Evolutionary conservation across 2,329 filamentous ascomycete species (phyloP).

Genomic region (Beauveria rudraprayagi): DNA sequence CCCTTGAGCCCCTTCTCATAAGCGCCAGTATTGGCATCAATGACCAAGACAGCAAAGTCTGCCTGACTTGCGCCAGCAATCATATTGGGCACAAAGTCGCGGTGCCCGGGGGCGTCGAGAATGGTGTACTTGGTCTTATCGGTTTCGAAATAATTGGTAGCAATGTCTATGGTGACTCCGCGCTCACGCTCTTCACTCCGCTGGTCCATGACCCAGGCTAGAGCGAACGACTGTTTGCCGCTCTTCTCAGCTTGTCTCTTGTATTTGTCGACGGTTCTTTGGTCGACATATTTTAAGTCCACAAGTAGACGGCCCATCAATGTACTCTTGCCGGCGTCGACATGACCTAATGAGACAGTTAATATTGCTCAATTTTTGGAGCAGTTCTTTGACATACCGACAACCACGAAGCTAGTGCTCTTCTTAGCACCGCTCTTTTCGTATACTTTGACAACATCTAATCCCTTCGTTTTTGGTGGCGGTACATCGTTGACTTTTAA

Average conservation of each 20-base stretch:
- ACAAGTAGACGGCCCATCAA: constrained; percentile 91
- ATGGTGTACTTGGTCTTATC: constrained; percentile 84
- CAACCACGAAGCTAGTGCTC: constrained; percentile 83
- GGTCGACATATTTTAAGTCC: constrained; percentile 80
- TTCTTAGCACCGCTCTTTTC: constrained; percentile 68
- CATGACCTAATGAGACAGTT: constrained; percentile 59
- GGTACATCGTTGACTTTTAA: constrained; percentile 44
- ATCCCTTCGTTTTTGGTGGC: constrained; percentile 62
- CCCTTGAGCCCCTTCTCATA: constrained; percentile 92
- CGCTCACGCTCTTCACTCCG: constrained; percentile 79
- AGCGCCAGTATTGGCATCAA: constrained; percentile 82
- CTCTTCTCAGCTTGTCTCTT: constrained; percentile 82
- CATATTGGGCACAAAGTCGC: constrained; percentile 98
- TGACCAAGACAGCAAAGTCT: constrained; percentile 89
- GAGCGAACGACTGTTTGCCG: constrained; percentile 89
- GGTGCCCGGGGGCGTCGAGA: constrained; percentile 87
- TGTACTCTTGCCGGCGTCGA: constrained; percentile 96
- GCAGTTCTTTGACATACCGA: constrained; percentile 51
- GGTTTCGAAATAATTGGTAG: constrained; percentile 90
- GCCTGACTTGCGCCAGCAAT: constrained; percentile 94
- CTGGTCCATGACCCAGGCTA: constrained; percentile 96
- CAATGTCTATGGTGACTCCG: constrained; percentile 94
- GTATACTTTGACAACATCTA: constrained; percentile 78
- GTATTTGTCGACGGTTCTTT: constrained; percentile 82
- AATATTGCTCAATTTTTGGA: not conserved